Conservation (phyloP, 495 filamentous ascomycete genomes). For the Staphylotrichum longicolle region DNA sequence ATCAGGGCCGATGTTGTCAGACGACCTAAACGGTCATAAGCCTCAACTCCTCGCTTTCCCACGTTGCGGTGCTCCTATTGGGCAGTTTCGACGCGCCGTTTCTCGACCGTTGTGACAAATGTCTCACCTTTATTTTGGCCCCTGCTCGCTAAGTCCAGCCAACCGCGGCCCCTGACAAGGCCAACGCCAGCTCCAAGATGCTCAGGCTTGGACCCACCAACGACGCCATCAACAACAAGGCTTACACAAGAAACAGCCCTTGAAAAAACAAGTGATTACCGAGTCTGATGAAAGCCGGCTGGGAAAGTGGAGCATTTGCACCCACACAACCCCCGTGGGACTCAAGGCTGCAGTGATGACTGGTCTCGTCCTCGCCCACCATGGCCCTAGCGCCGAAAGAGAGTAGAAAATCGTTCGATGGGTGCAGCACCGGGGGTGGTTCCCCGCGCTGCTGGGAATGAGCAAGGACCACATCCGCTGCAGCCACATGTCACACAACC, state of each 20-base stretch:
- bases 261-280: too few relatives aligned
- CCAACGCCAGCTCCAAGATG: background rate
- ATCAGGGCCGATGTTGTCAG: constrained; percentile 1
- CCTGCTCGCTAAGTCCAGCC: background rate
- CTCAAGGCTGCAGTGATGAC: background rate
- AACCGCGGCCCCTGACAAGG: too few relatives aligned
- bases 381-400: constrained; percentile 21
- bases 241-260: too few relatives aligned
- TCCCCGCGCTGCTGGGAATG: constrained; percentile 7
- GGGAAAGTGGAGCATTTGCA: background rate
- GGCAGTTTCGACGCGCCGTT: constrained; percentile 13
- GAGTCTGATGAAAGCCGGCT: too few relatives aligned
- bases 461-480: background rate
- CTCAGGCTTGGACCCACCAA: background rate
- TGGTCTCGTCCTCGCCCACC: background rate
- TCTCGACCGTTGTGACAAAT: constrained; percentile 26
- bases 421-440: constrained; percentile 9
- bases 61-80: constrained; percentile 9
- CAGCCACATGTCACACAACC: constrained; percentile 18
- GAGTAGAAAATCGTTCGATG: constrained; percentile 24
- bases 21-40: constrained; percentile 10
- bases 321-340: too few relatives aligned
- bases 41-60: constrained; percentile 6
- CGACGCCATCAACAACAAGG: background rate
- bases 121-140: constrained; percentile 24